phyloP scores from a whole-genome alignment of 2,329 filamentous ascomycete species.

The Fusarium sp. region DNA sequence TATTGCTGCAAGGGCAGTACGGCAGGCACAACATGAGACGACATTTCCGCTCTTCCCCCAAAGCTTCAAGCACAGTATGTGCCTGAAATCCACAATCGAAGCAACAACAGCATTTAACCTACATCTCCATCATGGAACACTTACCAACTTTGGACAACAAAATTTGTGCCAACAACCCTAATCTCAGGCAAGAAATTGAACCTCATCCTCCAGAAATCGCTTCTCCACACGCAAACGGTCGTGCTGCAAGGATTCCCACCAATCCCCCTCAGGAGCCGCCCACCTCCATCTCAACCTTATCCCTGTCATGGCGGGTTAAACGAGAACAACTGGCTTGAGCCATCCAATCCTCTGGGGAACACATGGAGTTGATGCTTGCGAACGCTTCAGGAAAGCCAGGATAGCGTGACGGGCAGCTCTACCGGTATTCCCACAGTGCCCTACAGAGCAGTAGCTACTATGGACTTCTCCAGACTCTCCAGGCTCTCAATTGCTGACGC shows the following conservation, averaged over 20 bases:
- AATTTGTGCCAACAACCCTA: not conserved
- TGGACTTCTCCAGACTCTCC: constrained; percentile 17
- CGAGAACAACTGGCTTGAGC: constrained; percentile 32
- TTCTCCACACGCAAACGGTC: constrained; percentile 32
- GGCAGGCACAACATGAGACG: constrained; percentile 13
- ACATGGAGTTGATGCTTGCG: constrained; percentile 11
- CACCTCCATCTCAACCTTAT: constrained; percentile 26
- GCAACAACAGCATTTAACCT: constrained; percentile 14
- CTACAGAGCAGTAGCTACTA: not conserved
- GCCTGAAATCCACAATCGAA: constrained; percentile 6
- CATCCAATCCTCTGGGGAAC: constrained; percentile 19
- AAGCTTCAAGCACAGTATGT: not conserved
- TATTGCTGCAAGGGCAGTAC: constrained; percentile 4
- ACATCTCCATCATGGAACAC: not conserved
- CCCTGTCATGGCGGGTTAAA: constrained; percentile 21
- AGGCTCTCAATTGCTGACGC: not conserved
- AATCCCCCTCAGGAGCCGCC: constrained; percentile 21
- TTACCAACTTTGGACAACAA: not conserved
- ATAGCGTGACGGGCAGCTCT: not conserved
- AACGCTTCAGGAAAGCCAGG: constrained; percentile 10
- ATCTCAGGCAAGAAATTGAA: constrained; percentile 17
- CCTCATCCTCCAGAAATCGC: constrained; percentile 16
- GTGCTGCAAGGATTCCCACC: constrained; percentile 26
- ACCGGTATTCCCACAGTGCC: not conserved
- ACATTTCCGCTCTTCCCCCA: constrained; percentile 10